Base-by-base conservation (phyloP, 2,329 filamentous ascomycete genomes). In the Penicillium sp. region DNA sequence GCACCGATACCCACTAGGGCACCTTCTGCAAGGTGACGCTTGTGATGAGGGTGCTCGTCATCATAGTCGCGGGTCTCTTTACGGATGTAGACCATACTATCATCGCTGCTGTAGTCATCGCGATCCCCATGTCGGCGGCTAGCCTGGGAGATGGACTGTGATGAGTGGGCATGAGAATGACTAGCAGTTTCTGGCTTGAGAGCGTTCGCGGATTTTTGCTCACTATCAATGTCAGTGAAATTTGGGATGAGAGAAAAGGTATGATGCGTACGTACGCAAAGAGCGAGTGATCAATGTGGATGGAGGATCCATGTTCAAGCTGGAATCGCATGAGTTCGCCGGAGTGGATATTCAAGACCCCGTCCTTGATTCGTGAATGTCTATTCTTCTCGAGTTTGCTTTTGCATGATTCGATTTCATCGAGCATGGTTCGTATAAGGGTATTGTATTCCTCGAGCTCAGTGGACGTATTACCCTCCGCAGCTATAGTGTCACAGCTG, bases 21-120 rank as follows among this genome's bases (percentile, higher is more conserved):
- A 38, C 81, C 81, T 57, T 81, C 80, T n/a, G 80, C 80, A 36
- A 84, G 64, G 58, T 83, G 78, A 26, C 78, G 77, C 41, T 67
- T 67, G 54, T 76, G 77, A 51, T 80, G 74, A 35, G 69, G 65
- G 14, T 74, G 73, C 43, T 74, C 74, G 9, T 69, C 75, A 57
- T 72, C 69, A 36, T 68, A 65, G 31, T 69, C 67, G 6, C 63
- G 62, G 22, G 31, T 68, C 49, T 77, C 74, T 67, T 77, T 75
- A 55, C 76, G 76, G 29, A 81, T 69, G 56, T 82, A 81, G 44
- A 82, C 77, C 58, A 78, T 76, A 57, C 80, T 81, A 51, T 83
- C 80, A 57, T 83, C 80, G 56, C 79, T 75, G 57, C 69, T 79
- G 60, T 78, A 80, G 51, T 72, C 74, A 26, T 67, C 60, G 29